Percentiles rank a stretch among this genome's conserved stretches.
These are phyloP conservation scores for Apiospora sp. DNA, from an alignment of 2,329 filamentous ascomycete genomes.

Conservation along the genomic window DNA sequence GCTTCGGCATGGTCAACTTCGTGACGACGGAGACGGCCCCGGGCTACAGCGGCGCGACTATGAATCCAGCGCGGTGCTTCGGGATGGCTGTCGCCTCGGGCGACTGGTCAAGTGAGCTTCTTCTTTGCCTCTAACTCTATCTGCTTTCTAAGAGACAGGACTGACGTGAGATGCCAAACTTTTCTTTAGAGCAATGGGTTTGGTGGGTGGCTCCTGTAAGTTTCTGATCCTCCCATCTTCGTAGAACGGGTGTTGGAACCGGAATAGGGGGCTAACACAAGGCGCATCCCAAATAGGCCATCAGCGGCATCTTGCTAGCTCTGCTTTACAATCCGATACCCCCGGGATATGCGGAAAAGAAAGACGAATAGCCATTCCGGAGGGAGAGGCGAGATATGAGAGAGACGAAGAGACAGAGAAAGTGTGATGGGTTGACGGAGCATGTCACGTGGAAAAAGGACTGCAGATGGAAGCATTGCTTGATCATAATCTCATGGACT, in stretches of 20 bases:
- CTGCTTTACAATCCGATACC: not conserved
- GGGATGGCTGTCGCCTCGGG: conserved; percentile 8
- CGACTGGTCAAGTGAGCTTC: not conserved
- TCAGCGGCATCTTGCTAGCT: conserved; percentile 8
- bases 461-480: not conserved
- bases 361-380: not conserved
- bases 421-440: not conserved
- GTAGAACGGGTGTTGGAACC: not conserved
- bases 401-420: accelerated
- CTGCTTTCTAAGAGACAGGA: too few species aligned
- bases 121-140: too few species aligned
- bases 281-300: not conserved
- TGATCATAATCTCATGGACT: conserved; percentile 3
- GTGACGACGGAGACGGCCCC: not conserved
- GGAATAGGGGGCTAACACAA: not conserved
- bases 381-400: not conserved
- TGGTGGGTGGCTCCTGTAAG: conserved; percentile 14
- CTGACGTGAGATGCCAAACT: not conserved
- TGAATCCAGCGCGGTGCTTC: not conserved
- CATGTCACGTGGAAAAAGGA: not conserved
- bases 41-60: not conserved
- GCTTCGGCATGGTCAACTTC: conserved; percentile 15
- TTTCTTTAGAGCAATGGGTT: not conserved
- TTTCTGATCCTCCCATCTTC: not conserved
- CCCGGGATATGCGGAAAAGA: not conserved